phyloP scores from a whole-genome alignment of 345 rosid genomes.

The Citrus sp. region DNA sequence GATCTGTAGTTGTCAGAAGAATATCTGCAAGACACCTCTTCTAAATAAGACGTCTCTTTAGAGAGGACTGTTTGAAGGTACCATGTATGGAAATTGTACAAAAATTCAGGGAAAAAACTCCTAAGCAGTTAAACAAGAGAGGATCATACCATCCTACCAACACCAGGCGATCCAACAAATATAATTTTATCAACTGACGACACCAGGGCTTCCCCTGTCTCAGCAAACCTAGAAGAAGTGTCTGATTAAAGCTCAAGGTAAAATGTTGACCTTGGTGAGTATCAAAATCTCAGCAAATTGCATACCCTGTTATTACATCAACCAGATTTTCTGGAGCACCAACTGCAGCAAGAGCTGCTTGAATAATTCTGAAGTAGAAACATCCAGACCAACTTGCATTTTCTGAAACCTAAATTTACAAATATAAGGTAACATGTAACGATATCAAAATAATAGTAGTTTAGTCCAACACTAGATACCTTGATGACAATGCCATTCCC shows the following conservation, averaged over 20 bases:
- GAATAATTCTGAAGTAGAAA: conserved; percentile 89
- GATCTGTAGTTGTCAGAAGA: not conserved
- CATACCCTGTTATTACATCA: conserved; percentile 90
- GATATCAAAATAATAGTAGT: not conserved
- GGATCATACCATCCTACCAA: conserved; percentile 82
- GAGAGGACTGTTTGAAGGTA: not conserved
- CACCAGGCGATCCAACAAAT: conserved; percentile 96
- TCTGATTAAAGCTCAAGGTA: conserved; percentile 8
- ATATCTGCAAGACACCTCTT: not conserved
- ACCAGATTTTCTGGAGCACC: conserved; percentile 97
- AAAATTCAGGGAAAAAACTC: not conserved
- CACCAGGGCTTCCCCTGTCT: conserved; percentile 95
- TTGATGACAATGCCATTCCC: conserved; percentile 93
- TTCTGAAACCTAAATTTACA: conserved; percentile 69
- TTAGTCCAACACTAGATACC: conserved; percentile 33
- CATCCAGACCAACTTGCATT: conserved; percentile 96
- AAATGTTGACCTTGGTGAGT: not conserved
- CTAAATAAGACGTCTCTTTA: not conserved
- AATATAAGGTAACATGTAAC: conserved; percentile 18
- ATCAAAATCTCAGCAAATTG: conserved; percentile 11
- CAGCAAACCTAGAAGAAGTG: conserved; percentile 61
- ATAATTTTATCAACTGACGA: conserved; percentile 90
- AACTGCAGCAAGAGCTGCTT: conserved; percentile 94
- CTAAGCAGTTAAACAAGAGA: conserved; percentile 5
- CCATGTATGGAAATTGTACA: not conserved